A percentile compares a stretch with the other conserved stretches of the same genome.
These are phyloP conservation scores for Crucihimalaya himalaica DNA, from an alignment of 345 rosid species.

Conservation along the genomic window DNA sequence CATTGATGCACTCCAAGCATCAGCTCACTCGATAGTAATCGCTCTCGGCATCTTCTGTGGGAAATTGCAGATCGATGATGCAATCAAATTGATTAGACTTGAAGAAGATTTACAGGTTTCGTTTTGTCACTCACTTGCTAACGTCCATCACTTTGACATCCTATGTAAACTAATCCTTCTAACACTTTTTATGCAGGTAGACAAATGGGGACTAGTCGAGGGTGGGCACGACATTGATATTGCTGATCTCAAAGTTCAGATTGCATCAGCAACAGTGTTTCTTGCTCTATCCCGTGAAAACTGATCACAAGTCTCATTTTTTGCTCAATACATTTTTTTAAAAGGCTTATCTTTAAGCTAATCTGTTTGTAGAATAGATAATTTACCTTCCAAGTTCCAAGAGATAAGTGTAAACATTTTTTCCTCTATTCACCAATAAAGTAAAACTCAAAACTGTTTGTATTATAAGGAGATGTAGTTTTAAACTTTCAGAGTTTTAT, in stretches of 20 bases:
- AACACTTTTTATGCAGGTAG: conserved; percentile 57
- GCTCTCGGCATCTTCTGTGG: conserved; percentile 69
- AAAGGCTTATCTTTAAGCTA: conserved; percentile 9
- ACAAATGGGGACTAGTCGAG: conserved; percentile 95
- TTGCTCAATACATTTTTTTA: neutral
- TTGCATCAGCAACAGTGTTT: conserved; percentile 83
- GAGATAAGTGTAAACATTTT: neutral
- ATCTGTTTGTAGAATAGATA: conserved; percentile 32
- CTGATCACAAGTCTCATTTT: conserved; percentile 19
- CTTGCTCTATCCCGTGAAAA: conserved; percentile 69
- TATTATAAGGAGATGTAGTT: neutral
- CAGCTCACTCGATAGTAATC: conserved; percentile 78
- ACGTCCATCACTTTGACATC: neutral
- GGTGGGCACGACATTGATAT: conserved; percentile 94
- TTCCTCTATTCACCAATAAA: conserved; percentile 1
- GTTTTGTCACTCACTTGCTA: conserved; percentile 6
- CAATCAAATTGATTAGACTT: conserved; percentile 80
- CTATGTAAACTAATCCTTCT: conserved; percentile 20
- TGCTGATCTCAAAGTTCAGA: conserved; percentile 92
- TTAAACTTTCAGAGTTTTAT: neutral
- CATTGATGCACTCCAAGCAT: conserved; percentile 85
- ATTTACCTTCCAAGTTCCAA: neutral
- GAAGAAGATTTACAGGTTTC: conserved; percentile 97
- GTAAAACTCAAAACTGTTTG: neutral
- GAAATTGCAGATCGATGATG: conserved; percentile 81